phyloP scores from a whole-genome alignment of 148 eudicot genomes.

The Amaranthus palmeri region DNA sequence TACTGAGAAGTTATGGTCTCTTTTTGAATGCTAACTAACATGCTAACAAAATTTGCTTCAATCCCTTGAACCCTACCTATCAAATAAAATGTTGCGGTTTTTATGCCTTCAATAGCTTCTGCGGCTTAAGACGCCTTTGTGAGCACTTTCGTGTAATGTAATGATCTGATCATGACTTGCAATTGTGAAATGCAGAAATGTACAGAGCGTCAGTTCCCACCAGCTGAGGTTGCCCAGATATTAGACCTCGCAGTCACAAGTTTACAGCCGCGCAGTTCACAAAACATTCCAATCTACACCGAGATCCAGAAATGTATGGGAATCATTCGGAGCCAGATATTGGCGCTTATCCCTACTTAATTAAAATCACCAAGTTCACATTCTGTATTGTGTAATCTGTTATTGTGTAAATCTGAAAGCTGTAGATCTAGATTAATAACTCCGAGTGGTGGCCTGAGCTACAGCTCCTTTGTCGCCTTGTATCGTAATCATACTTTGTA shows the following conservation, averaged over 20 bases:
- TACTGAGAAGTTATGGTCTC: too few species aligned
- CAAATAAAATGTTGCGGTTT: too few species aligned
- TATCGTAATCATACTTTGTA: constrained; percentile 9
- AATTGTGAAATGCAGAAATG: constrained; percentile 69
- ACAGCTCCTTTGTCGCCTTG: neutral
- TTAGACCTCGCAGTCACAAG: constrained; percentile 77
- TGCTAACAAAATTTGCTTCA: too few species aligned
- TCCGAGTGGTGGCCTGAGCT: constrained; percentile 5
- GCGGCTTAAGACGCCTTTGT: too few species aligned
- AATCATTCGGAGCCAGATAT: constrained; percentile 76
- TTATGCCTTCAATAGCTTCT: too few species aligned
- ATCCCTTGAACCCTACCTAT: too few species aligned
- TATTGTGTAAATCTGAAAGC: constrained; percentile 31
- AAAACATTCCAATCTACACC: constrained; percentile 64
- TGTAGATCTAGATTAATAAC: constrained; percentile 27
- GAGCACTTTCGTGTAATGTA: too few species aligned
- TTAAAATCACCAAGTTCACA: neutral
- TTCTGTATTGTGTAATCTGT: constrained; percentile 16
- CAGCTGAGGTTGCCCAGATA: constrained; percentile 85
- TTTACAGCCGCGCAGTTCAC: constrained; percentile 70
- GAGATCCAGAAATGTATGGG: constrained; percentile 95
- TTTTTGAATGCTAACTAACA: too few species aligned
- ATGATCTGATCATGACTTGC: neutral
- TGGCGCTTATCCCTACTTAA: constrained; percentile 87
- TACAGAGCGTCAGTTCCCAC: constrained; percentile 90